These are phyloP conservation scores for Tulasnella sp. DNA, from an alignment of 768 basidiomycete species.

Conservation along the genomic window DNA sequence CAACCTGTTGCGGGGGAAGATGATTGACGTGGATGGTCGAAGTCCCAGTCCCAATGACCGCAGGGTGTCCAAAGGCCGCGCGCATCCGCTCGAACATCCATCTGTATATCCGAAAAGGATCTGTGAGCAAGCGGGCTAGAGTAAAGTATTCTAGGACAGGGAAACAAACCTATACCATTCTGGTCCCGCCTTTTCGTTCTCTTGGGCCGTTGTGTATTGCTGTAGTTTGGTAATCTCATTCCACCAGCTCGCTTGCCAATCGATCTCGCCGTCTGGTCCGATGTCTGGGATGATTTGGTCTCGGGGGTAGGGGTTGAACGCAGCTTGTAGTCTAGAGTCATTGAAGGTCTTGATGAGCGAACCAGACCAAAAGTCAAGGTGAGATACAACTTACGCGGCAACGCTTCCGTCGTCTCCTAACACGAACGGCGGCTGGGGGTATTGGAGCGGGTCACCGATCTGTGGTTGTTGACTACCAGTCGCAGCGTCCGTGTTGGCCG, in stretches of 20 bases:
- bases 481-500: neutral
- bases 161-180: constrained; percentile 51
- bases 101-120: neutral
- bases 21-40: constrained; percentile 9
- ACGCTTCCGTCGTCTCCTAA: neutral
- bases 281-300: constrained; percentile 8
- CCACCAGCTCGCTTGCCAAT: constrained; percentile 66
- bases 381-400: constrained; percentile 4
- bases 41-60: constrained; percentile 6
- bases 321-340: constrained; percentile 3
- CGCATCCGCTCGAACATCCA: constrained; percentile 16
- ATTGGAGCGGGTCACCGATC: neutral
- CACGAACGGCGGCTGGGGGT: constrained; percentile 1
- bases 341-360: neutral
- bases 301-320: constrained; percentile 13
- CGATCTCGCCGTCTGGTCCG: neutral
- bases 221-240: constrained; percentile 71
- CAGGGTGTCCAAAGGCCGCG: constrained; percentile 13
- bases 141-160: too few species aligned
- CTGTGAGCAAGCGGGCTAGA: too few species aligned
- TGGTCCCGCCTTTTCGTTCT: constrained; percentile 67
- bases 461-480: neutral
- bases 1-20: neutral
- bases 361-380: neutral
- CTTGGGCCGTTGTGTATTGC: constrained; percentile 65